Conservation (phyloP, 495 filamentous ascomycete species). For the Umbilicaria muhlenbergii region DNA sequence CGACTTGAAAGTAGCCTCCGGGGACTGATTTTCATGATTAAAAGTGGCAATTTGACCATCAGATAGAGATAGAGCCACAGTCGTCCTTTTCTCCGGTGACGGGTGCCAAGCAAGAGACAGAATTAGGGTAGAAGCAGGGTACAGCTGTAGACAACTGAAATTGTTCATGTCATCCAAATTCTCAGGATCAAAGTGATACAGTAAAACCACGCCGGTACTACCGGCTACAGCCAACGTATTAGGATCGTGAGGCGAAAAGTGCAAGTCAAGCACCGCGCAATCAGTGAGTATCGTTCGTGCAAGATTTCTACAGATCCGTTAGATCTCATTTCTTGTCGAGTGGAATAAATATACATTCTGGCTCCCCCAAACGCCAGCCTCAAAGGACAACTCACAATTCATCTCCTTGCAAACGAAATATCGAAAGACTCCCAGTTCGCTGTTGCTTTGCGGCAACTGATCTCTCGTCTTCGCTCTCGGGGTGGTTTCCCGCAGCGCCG, state of each 20-base stretch:
- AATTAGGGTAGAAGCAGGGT: conserved; percentile 42
- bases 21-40: conserved; percentile 11
- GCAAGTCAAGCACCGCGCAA: conserved; percentile 71
- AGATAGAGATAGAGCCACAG: conserved; percentile 53
- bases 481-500: conserved; percentile 7
- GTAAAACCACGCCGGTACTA: conserved; percentile 50
- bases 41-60: conserved; percentile 43
- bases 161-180: conserved; percentile 9
- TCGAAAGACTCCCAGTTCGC: conserved; percentile 56
- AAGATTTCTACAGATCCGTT: conserved; percentile 7
- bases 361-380: too few relatives aligned
- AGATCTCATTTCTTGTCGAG: too few relatives aligned
- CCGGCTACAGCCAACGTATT: conserved; percentile 51
- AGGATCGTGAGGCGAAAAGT: conserved; percentile 49
- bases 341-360: too few relatives aligned
- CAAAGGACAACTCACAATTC: not conserved
- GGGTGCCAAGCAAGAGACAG: conserved; percentile 62
- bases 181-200: conserved; percentile 33
- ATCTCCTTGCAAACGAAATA: conserved; percentile 35
- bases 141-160: conserved; percentile 16
- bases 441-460: conserved; percentile 25
- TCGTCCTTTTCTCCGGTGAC: conserved; percentile 3
- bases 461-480: conserved; percentile 16
- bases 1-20: not conserved
- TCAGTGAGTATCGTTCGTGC: conserved; percentile 36